Conservation (phyloP, 345 rosid species). For the Tarenaya hassleriana region DNA sequence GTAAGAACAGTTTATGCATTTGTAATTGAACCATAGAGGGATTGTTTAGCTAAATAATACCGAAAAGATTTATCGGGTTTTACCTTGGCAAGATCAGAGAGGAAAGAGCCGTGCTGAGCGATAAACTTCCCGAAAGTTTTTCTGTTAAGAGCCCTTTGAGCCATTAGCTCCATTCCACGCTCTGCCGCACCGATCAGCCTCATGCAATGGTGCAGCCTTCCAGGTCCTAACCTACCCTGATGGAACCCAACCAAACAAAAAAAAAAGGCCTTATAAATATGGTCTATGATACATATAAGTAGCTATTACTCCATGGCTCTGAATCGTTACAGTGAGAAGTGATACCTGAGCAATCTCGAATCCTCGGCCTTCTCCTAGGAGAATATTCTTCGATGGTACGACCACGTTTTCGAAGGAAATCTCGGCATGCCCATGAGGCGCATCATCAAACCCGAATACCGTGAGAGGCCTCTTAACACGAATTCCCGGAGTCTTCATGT, state of each 20-base stretch:
- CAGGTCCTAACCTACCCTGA: conserved; percentile 98
- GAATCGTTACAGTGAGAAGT: background rate
- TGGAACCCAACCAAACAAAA: conserved; percentile 24
- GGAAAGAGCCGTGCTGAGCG: conserved; percentile 86
- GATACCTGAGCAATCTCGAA: conserved; percentile 98
- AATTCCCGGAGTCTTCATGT: conserved; percentile 67
- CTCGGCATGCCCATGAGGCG: conserved; percentile 99
- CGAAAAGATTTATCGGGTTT: background rate
- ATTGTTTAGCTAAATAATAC: too few species aligned
- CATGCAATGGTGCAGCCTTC: conserved; percentile 98
- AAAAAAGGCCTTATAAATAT: conserved; percentile 9
- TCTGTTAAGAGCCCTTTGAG: conserved; percentile 70
- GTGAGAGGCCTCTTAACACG: conserved; percentile 66
- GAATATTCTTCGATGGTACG: conserved; percentile 80
- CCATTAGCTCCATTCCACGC: conserved; percentile 96
- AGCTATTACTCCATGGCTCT: conserved; percentile 7
- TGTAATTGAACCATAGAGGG: background rate
- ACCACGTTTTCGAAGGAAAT: conserved; percentile 60
- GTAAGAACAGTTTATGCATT: background rate
- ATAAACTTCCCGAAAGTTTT: conserved; percentile 78
- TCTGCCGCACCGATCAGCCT: conserved; percentile 94
- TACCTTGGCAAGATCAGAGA: conserved; percentile 85
- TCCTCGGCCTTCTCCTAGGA: conserved; percentile 95
- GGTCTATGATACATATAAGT: background rate
- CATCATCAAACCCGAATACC: conserved; percentile 94